These are phyloP conservation scores for Fraxinus dipetala DNA, from an alignment of 305 asterid species.

Conservation along the genomic window DNA sequence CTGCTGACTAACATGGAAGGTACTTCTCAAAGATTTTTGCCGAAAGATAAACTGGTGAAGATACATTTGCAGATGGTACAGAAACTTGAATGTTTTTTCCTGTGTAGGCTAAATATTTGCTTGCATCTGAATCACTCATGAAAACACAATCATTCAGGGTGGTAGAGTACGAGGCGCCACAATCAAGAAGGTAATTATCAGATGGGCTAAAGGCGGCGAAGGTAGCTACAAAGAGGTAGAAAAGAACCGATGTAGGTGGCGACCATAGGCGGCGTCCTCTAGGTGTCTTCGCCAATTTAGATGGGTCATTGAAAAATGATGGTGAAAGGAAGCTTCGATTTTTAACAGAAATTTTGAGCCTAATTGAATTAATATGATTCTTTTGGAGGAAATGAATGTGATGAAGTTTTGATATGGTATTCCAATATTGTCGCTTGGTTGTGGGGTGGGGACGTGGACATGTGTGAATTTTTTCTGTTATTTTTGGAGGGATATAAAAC, in stretches of 20 bases:
- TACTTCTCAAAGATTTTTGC: slow-evolving; percentile 54
- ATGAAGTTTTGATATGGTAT: background rate
- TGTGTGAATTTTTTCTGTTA: slow-evolving; percentile 7
- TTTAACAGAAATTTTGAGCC: background rate
- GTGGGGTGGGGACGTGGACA: slow-evolving; percentile 25
- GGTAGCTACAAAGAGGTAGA: slow-evolving; percentile 21
- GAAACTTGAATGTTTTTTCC: slow-evolving; percentile 44
- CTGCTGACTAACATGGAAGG: slow-evolving; percentile 62
- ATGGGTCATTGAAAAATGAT: slow-evolving; percentile 25
- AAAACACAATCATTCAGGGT: slow-evolving; percentile 38
- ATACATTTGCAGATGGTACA: slow-evolving; percentile 31
- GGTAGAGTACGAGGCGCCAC: slow-evolving; percentile 41
- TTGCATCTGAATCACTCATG: slow-evolving; percentile 39
- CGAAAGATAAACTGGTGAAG: slow-evolving; percentile 48
- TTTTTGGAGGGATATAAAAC: slow-evolving; percentile 13
- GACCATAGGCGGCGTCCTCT: slow-evolving; percentile 23
- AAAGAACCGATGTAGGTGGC: slow-evolving; percentile 33
- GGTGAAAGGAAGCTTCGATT: slow-evolving; percentile 21
- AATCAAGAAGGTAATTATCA: slow-evolving; percentile 54
- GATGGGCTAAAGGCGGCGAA: slow-evolving; percentile 41
- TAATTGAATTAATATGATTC: background rate
- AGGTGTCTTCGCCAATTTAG: slow-evolving; percentile 41
- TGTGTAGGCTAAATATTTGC: slow-evolving; percentile 36
- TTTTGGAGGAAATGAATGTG: background rate
- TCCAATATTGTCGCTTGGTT: slow-evolving; percentile 6